A percentile compares a stretch with the other conserved stretches of the same genome.
These are phyloP conservation scores for Somion occarium DNA, from an alignment of 1,284 basidiomycete species.

Conservation along the genomic window DNA sequence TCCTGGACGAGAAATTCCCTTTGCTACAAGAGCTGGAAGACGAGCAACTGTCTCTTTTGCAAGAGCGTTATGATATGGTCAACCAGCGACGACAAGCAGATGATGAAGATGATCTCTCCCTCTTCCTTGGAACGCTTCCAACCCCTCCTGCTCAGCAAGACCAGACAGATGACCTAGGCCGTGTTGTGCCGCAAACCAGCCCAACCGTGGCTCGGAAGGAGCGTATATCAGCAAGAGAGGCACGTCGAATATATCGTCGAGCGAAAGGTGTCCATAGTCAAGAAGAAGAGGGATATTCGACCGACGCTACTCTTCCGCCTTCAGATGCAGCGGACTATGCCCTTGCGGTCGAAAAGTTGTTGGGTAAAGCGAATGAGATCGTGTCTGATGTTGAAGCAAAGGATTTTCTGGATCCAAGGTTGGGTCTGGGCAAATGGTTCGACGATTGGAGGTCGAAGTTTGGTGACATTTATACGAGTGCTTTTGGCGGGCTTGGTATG, in stretches of 20 bases:
- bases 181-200: constrained; percentile 42
- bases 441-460: constrained; percentile 75
- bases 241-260: constrained; percentile 42
- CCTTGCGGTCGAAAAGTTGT: constrained; percentile 56
- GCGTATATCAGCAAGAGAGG: constrained; percentile 49
- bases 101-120: constrained; percentile 77
- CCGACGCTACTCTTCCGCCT: constrained; percentile 69
- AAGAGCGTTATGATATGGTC: constrained; percentile 73
- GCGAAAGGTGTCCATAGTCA: constrained; percentile 22
- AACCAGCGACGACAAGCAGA: constrained; percentile 62
- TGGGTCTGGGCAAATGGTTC: constrained; percentile 71
- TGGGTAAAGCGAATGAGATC: constrained; percentile 47
- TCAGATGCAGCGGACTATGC: constrained; percentile 70
- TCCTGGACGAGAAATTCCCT: constrained; percentile 93
- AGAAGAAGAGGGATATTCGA: constrained; percentile 82
- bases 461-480: constrained; percentile 79
- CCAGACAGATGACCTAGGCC: constrained; percentile 64
- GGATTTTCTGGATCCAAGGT: constrained; percentile 81
- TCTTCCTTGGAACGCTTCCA: constrained; percentile 63
- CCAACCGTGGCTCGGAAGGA: constrained; percentile 43
- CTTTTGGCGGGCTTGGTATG: constrained; percentile 87
- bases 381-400: constrained; percentile 84
- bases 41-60: constrained; percentile 69
- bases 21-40: constrained; percentile 82
- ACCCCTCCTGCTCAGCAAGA: constrained; percentile 29